Base-by-base conservation (phyloP, 2,329 filamentous ascomycete species). In the Phialemoniopsis sp. region DNA sequence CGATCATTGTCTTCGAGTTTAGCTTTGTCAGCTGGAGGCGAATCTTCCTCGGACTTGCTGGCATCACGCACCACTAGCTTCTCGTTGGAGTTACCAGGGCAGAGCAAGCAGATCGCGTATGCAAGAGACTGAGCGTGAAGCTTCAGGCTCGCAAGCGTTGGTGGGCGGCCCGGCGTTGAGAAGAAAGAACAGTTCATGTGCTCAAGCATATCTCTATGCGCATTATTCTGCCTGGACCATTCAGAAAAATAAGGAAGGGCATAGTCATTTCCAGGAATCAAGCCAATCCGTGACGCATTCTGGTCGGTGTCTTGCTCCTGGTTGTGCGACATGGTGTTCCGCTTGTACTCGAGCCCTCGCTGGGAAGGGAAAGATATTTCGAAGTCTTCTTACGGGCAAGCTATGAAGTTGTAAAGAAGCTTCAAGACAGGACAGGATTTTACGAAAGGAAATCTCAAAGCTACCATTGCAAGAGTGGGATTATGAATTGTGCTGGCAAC, bases 171-270 rank as follows among this genome's bases (percentile, higher is more conserved):
- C 12, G 60, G 57, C 3, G 72, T 76, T 3, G 76, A 80, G 30
- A 81, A 59, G 47, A 78, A 80, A 41, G 65, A 63, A 56, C 78
- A 82, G 57, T 76, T 80, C 45, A 79, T 60, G 46, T 78, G 66
- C 31, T 67, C 44, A 39, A 73, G 56, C 45, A 67, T 44, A 21
- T 48, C 46, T 18, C 51, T 38, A 7, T 58, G 46, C 8, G 51
- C 39, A 13, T 47, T 43, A 43, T 65, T 57, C 13, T 62, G 52
- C 7, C 58, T 53, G 8, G 64, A 55, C 48, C 63, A 62, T 26
- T 57, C 51, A 40, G 66, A 68, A 38, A 56, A 52, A 46, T 71
- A 67, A 4, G 67, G 64, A 42, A 60, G 57, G 5, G 64, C 54
- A 47, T 58, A 68, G 46, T 68, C 61, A 19, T 60, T 70, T 28